Percentiles rank a stretch among this genome's conserved stretches.
phyloP scores from a whole-genome alignment of 192 early-diverging fungal species.

The Bifiguratus adelaidae region DNA sequence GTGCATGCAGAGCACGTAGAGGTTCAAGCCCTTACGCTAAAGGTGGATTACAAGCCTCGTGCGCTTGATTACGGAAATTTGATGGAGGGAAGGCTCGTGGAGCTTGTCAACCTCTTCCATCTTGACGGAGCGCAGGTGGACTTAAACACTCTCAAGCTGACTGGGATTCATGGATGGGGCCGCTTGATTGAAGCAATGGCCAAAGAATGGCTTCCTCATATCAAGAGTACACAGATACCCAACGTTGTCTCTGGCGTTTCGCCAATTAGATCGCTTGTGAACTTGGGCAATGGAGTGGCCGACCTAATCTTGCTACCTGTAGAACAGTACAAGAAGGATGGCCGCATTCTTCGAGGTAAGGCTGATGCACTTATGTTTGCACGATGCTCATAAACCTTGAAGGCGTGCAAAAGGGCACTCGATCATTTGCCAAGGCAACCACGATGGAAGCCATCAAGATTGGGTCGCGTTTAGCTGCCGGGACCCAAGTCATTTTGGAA shows the following conservation, averaged over 20 bases:
- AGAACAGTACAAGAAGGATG: conserved; percentile 90
- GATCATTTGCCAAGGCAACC: conserved; percentile 82
- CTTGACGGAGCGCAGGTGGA: conserved; percentile 89
- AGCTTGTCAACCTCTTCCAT: conserved; percentile 89
- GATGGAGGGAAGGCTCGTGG: conserved; percentile 62
- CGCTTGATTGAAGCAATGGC: conserved; percentile 56
- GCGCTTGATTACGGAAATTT: conserved; percentile 67
- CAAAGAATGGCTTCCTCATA: conserved; percentile 82
- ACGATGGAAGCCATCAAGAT: conserved; percentile 87
- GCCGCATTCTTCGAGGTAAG: conserved; percentile 69
- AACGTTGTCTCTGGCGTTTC: conserved; percentile 83
- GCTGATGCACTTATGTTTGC: not conserved
- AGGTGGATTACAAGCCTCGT: conserved; percentile 97
- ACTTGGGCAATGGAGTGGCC: conserved; percentile 80
- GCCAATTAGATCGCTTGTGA: conserved; percentile 82
- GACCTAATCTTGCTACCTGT: conserved; percentile 88
- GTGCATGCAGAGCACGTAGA: conserved; percentile 52
- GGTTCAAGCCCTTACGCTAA: conserved; percentile 66
- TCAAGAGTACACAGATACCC: conserved; percentile 84
- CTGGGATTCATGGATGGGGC: conserved; percentile 65
- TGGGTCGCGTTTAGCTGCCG: conserved; percentile 76
- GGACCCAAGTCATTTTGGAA: conserved; percentile 83
- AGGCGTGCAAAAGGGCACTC: conserved; percentile 78
- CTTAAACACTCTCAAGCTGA: conserved; percentile 59
- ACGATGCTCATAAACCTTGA: not conserved